A percentile compares a stretch with the other conserved stretches of the same genome.
Evolutionary conservation across 495 filamentous ascomycete species (phyloP).

Genomic region (Penicillium mononematosum): DNA sequence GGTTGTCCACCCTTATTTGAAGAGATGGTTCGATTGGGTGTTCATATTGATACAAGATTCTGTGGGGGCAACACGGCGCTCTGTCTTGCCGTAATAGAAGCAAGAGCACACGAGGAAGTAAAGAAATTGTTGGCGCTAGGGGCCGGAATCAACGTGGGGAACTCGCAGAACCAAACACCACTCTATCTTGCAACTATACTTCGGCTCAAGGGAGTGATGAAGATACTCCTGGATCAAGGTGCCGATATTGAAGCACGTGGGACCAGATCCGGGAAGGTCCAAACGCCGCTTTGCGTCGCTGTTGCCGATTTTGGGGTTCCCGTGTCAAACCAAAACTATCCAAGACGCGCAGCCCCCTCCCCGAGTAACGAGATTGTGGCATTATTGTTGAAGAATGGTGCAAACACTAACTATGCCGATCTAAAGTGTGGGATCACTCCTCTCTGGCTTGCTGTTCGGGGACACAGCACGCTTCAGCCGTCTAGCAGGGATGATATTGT

Average conservation of each 20-base stretch:
- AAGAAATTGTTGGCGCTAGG: not conserved
- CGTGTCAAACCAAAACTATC: too few relatives aligned
- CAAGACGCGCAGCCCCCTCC: not conserved
- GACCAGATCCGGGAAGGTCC: not conserved
- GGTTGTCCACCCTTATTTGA: not conserved
- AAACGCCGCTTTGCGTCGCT: conserved; percentile 1
- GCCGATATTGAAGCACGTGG: not conserved
- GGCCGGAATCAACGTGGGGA: not conserved
- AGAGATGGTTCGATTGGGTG: conserved; percentile 2
- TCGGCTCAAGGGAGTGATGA: not conserved
- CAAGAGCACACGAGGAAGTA: not conserved
- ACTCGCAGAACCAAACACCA: not conserved
- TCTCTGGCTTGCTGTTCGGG: not conserved
- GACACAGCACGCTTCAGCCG: not conserved
- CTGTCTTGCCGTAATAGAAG: not conserved
- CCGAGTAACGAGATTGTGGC: not conserved
- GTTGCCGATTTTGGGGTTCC: not conserved
- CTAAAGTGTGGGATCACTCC: not conserved
- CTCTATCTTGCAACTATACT: not conserved
- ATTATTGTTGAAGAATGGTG: not conserved
- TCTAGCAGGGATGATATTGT: not conserved
- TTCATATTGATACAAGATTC: not conserved
- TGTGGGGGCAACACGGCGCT: not conserved
- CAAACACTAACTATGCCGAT: not conserved
- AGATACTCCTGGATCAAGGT: not conserved